Evolutionary conservation across 2,329 filamentous ascomycete species (phyloP), one percentile per base, ranked within the genome.

Genomic region (Stagonosporopsis tanaceti): DNA sequence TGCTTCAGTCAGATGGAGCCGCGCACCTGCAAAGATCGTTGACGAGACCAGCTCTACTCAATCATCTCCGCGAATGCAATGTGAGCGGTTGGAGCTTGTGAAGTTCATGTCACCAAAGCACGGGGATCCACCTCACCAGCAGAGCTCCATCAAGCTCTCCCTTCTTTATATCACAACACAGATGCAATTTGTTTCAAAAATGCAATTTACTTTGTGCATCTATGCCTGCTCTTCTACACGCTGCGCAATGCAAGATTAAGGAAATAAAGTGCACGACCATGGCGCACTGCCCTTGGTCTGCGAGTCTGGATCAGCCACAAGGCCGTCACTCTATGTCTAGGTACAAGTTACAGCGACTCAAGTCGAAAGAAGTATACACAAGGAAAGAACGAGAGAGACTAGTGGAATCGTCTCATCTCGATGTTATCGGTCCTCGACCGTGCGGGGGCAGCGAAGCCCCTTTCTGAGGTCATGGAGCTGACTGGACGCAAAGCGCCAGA

Each of bases 341-440:
- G 14, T 6, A 9, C 30, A 15, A 24, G 24, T 12, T 24, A 22
- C 17, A 22, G n/a, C 37, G 14, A 20, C 12, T 28, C 17, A 27
- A 20, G 30, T 34, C 20, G 7, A 40, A 22, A 39, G 14, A 35
- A 20, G 4, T 20, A 40, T 15, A 28, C 5, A 40, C 15, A 47
- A 53, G 39, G 6, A 12, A 34, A 27, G 28, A 12, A 8, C 14
- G 8, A 11, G 8, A 8, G 7, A 45, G 37, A 50, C 52, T 50
- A 73, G 24, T 60, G 68, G 25, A 75, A 62, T 11, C 63, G 63
- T 57, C 64, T 69, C 73, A 76, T 75, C 59, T 76, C 72, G 40
- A 68, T 62, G 17, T 57, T 70, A n/a, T 76, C 72, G 11, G 72
- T 75, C 34, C 65, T 63, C 14, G 70, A 59, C 7, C 73, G 63